These are phyloP conservation scores for Ceratonia siliqua DNA, from an alignment of 306 rosid genomes.

Conservation along the genomic window DNA sequence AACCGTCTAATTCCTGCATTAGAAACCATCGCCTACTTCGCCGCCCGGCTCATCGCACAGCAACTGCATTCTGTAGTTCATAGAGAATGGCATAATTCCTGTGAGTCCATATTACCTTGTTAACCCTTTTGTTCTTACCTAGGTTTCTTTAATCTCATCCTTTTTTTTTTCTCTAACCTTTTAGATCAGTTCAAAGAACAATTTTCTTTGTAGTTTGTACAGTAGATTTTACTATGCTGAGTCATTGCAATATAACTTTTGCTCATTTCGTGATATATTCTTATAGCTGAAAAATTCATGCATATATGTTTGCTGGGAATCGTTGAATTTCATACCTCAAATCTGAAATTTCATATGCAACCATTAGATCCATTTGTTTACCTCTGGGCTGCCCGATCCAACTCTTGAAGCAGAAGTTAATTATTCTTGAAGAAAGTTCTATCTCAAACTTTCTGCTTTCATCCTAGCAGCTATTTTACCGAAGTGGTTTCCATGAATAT, in stretches of 20 bases:
- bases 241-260: too few species aligned
- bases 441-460: conserved; percentile 4
- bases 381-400: neutral
- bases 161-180: neutral
- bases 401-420: neutral
- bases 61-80: conserved; percentile 20
- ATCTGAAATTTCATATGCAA: conserved; percentile 4
- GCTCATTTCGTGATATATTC: too few species aligned
- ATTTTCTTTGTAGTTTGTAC: too few species aligned
- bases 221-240: too few species aligned
- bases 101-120: conserved; percentile 31
- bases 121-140: neutral
- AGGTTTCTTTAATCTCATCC: neutral
- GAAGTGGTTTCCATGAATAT: conserved; percentile 30
- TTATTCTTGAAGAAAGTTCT: conserved; percentile 18
- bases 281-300: too few species aligned
- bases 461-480: conserved; percentile 16
- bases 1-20: neutral
- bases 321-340: conserved; percentile 13
- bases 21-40: neutral
- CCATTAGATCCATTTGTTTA: conserved; percentile 24
- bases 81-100: conserved; percentile 21
- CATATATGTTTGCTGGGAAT: too few species aligned
- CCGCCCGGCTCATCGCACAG: neutral
- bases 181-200: neutral